phyloP scores from a whole-genome alignment of 768 basidiomycete species.

The Amanita inopinata region DNA sequence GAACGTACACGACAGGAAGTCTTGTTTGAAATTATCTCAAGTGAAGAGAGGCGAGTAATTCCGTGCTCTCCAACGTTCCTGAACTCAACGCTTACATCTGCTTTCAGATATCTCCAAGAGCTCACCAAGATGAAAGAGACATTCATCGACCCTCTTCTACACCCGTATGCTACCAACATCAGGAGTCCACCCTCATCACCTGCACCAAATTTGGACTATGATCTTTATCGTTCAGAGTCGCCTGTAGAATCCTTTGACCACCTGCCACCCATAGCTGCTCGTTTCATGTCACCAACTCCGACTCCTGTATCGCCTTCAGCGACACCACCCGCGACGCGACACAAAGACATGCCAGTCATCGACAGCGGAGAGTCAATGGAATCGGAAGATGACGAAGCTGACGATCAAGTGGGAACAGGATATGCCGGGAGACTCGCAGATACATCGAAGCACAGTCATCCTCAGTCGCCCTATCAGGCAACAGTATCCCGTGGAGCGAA shows the following conservation, averaged over 20 bases:
- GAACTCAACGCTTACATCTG: constrained; percentile 10
- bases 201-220: constrained; percentile 53
- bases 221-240: constrained; percentile 62
- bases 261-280: constrained; percentile 81
- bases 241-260: constrained; percentile 64
- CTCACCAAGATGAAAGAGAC: constrained; percentile 88
- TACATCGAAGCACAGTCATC: constrained; percentile 51
- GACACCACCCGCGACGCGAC: constrained; percentile 28
- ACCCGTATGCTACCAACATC: constrained; percentile 56
- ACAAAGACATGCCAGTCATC: constrained; percentile 53
- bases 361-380: constrained; percentile 56
- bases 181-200: constrained; percentile 42
- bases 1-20: constrained; percentile 96
- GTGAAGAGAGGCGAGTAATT: constrained; percentile 75
- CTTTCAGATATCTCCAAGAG: constrained; percentile 79
- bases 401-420: constrained; percentile 41
- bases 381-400: constrained; percentile 59
- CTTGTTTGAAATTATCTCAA: constrained; percentile 91
- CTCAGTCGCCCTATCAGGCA: constrained; percentile 67
- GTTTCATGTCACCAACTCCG: constrained; percentile 77
- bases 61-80: constrained; percentile 5
- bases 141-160: constrained; percentile 83
- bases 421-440: constrained; percentile 24
- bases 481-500: constrained; percentile 30
- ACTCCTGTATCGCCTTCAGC: constrained; percentile 21